Evolutionary conservation across 495 filamentous ascomycete genomes (phyloP), one percentile per base, ranked within the genome.

Genomic region (Podospora tetraspora): DNA sequence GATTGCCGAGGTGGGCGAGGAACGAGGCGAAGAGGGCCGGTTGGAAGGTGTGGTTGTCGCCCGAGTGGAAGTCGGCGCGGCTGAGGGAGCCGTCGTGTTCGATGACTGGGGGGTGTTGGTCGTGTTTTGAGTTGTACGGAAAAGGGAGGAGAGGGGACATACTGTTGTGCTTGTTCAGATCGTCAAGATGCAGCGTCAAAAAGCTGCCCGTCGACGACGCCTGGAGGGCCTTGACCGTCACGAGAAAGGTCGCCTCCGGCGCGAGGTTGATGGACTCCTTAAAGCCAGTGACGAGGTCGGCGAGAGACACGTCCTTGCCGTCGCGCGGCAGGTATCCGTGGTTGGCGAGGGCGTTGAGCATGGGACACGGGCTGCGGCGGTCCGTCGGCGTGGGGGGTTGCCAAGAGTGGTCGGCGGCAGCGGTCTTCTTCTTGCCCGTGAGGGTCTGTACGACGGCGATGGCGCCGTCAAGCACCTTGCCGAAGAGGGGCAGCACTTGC

Each of bases 281-380:
- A 10, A 73, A 56, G 8, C 62, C 78, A 0, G 70, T 64, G 64
- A 79, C 66, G 19, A 75, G 68, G 7, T 66, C 68, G 19, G 75
- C 69, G 23, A 78, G 67, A 30, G 72, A 75, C 16, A 77, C 66
- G 24, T 74, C 68, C n/a, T 79, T 72, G 57, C 87, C 86, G 71
- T 84, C 80, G 58, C 78, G 85, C 2, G 84, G 81, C 19, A 89
- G 78, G 67, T 85, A 87, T 62, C 78, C 79, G 72, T 87, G 85
- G 76, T 88, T 88, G 1, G 86, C 85, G 52, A 87, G 77, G 16
- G 83, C 78, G 70, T 88, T 87, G 23, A 88, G 74, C 66, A 82
- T 84, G 0, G 86, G 86, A 65, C 86, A 83, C 61, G 83, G 75
- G 68, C 77, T 74, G 58, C 83, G 69, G 56, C 71, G 68, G 56